These are phyloP conservation scores for Elsinoe necatrix DNA, from an alignment of 2,329 filamentous ascomycete genomes.

Conservation along the genomic window DNA sequence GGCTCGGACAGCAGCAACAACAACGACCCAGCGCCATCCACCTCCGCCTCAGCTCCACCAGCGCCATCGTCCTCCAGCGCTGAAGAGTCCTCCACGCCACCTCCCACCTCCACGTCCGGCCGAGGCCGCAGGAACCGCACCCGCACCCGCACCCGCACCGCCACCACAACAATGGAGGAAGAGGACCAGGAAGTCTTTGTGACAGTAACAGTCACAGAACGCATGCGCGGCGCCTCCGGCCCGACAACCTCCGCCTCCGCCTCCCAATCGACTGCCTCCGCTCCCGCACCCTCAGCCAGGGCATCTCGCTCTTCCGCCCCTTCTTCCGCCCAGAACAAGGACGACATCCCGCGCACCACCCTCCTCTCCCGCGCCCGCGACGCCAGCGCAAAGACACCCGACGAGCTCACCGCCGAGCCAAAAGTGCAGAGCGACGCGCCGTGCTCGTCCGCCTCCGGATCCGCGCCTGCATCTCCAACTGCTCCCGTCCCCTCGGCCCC, in stretches of 20 bases:
- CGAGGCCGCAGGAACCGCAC: neutral
- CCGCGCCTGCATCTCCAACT: neutral
- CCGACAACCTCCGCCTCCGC: neutral
- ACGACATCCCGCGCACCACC: slow-evolving; percentile 10
- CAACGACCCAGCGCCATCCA: neutral
- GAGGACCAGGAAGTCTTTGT: neutral
- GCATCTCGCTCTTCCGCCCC: neutral
- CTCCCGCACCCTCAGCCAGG: neutral
- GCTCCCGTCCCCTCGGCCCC: neutral
- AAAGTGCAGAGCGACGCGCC: neutral
- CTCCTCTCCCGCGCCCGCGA: neutral
- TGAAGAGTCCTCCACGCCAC: neutral
- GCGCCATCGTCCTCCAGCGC: neutral
- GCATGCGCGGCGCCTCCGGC: neutral
- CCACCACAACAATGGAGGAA: neutral
- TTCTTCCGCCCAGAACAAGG: neutral
- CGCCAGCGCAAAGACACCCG: neutral
- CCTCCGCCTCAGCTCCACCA: neutral
- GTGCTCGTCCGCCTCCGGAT: neutral
- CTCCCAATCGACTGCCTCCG: neutral
- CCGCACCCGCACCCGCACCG: neutral
- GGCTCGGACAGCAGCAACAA: neutral
- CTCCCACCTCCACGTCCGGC: neutral
- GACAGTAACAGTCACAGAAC: neutral
- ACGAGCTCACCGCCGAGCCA: neutral